Base-by-base conservation (phyloP, 2,329 filamentous ascomycete genomes). In the Aspergillus unguis region DNA sequence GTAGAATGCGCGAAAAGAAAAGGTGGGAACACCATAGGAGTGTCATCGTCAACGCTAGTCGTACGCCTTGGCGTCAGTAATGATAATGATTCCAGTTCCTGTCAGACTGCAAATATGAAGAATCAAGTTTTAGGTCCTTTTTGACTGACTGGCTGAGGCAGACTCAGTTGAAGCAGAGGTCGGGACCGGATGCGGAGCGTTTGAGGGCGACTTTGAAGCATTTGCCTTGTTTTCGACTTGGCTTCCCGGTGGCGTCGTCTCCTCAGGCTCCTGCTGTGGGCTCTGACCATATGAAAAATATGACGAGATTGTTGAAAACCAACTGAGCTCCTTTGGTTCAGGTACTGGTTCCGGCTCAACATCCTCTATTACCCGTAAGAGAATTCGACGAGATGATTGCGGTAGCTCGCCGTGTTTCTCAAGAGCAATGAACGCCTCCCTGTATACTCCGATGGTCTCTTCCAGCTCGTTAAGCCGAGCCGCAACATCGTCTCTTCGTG, bases 401-500 rank as follows among this genome's bases (percentile, higher is more conserved):
- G 59, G 48, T 2, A 64, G 44, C 38, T 65, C 62, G 52, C 64
- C 69, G 40, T 69, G 64, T 57, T 73, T 75, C 59, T 79, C 77
- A 38, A 79, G 55, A 8, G 72, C 68, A 6, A 75, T 65, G 37
- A 78, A 58, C 8, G 74, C 73, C 52, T 63, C 64, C 35, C 73
- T 65, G 3, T 71, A 64, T 6, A 69, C 63, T 50, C 68, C 71
- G 52, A 77, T 74, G 1, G 73, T 75, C 50, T 79, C 71, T 64
- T 85, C 82, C 2, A 87, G 65, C 53, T 81, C 79, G 40, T 77
- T 76, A 9, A 88, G 62, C 25, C 83, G 74, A 51, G 85, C 82
- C 2, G 79, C 75, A 3, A 87, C 80, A 55, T 83, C 81, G 51
- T 85, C 82, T 50, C 83, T 71, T 44, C 82, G 74, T 25, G 75